phyloP scores from a whole-genome alignment of 805 yeast genomes.

The Allodekkera sacchari region DNA sequence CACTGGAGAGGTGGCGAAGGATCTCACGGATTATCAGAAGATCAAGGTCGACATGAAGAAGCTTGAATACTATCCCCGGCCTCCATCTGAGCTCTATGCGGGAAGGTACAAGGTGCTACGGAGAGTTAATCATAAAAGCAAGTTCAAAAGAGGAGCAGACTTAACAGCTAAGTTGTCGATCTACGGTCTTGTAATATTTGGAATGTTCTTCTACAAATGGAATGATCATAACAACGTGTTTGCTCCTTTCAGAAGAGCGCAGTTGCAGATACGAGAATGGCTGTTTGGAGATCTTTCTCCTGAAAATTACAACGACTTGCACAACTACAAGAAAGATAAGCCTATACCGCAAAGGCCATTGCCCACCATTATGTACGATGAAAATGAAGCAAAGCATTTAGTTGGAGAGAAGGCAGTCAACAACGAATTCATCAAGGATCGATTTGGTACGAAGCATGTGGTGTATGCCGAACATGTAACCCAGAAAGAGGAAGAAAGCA shows the following conservation, averaged over 20 bases:
- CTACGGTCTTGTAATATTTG: constrained; percentile 42
- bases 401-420: constrained; percentile 26
- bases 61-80: constrained; percentile 72
- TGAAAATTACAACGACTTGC: constrained; percentile 57
- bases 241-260: constrained; percentile 55
- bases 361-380: constrained; percentile 29
- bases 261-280: constrained; percentile 47
- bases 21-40: constrained; percentile 57
- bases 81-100: constrained; percentile 63
- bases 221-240: constrained; percentile 73
- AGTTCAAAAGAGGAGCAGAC: constrained; percentile 54
- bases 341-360: constrained; percentile 31
- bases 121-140: constrained; percentile 41
- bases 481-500: constrained; percentile 59
- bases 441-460: constrained; percentile 51
- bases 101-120: constrained; percentile 71
- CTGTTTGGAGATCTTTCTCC: constrained; percentile 46
- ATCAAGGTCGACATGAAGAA: constrained; percentile 68
- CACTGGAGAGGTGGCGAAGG: constrained; percentile 41
- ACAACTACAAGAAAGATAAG: constrained; percentile 30
- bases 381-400: constrained; percentile 25
- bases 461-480: constrained; percentile 65
- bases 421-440: constrained; percentile 50
- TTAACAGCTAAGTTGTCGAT: constrained; percentile 45
- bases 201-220: constrained; percentile 74